These are phyloP conservation scores for Laburnicola sp. DNA, from an alignment of 2,329 filamentous ascomycete genomes.

Conservation along the genomic window DNA sequence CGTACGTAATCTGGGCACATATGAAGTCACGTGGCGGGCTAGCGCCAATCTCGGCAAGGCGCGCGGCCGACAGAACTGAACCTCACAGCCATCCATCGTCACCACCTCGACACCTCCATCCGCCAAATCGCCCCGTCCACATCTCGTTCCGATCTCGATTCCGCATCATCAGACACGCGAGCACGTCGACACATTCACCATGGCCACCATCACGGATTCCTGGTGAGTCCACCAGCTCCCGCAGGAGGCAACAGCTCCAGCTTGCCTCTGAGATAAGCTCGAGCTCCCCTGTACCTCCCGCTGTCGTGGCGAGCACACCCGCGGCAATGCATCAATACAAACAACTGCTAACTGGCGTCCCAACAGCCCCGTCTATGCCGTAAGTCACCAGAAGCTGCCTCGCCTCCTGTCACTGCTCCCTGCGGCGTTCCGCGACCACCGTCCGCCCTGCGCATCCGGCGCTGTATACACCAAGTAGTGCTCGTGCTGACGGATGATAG, in stretches of 20 bases:
- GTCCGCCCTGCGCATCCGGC: slow-evolving; percentile 10
- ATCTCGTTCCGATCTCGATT: slow-evolving; percentile 35
- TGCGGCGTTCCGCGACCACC: slow-evolving; percentile 19
- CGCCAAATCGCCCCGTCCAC: slow-evolving; percentile 34
- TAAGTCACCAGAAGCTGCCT: slow-evolving; percentile 63
- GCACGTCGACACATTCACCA: slow-evolving; percentile 12
- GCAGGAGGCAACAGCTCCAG: slow-evolving; percentile 39
- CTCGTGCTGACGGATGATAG: slow-evolving; percentile 47
- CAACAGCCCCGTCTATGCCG: slow-evolving; percentile 92
- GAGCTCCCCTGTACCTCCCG: slow-evolving; percentile 29
- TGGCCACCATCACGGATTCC: slow-evolving; percentile 62
- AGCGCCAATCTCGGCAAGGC: slow-evolving; percentile 19
- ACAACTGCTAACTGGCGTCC: slow-evolving; percentile 32
- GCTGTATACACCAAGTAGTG: slow-evolving; percentile 12
- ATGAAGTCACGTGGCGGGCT: slow-evolving; percentile 22
- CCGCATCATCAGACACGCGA: slow-evolving; percentile 24
- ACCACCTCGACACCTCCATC: slow-evolving; percentile 38
- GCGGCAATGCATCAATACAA: slow-evolving; percentile 12
- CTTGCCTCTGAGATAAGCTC: slow-evolving; percentile 43
- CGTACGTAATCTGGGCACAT: too few relatives aligned
- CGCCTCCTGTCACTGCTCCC: slow-evolving; percentile 27
- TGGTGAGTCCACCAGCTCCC: slow-evolving; percentile 66
- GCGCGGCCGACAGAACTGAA: slow-evolving; percentile 26
- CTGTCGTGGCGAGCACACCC: slow-evolving; percentile 13
- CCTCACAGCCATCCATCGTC: slow-evolving; percentile 41